These are phyloP conservation scores for Colletotrichum tropicicola DNA, from an alignment of 2,329 filamentous ascomycete species.

Conservation along the genomic window DNA sequence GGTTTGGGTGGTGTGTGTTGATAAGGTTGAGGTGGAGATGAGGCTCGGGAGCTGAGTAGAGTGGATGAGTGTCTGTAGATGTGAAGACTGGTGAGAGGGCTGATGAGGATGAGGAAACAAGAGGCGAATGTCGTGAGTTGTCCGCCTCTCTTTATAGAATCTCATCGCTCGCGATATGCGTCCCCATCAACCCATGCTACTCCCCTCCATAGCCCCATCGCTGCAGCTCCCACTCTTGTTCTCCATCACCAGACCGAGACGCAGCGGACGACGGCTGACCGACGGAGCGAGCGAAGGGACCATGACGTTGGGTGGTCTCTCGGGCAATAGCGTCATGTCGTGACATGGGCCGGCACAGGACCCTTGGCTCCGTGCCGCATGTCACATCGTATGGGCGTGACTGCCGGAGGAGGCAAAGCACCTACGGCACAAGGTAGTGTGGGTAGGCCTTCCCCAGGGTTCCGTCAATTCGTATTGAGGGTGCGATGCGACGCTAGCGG, in stretches of 20 bases:
- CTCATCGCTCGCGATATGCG: not conserved
- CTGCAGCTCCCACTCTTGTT: not conserved
- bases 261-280: too few species aligned
- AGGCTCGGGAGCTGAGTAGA: not conserved
- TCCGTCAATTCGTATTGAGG: slow-evolving; percentile 22
- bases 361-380: slow-evolving; percentile 15
- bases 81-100: slow-evolving; percentile 19
- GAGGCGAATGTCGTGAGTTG: not conserved
- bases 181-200: not conserved
- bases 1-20: slow-evolving; percentile 45
- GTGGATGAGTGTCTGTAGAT: not conserved
- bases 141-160: slow-evolving; percentile 18
- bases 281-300: slow-evolving; percentile 41
- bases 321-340: slow-evolving; percentile 59
- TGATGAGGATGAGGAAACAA: slow-evolving; percentile 10
- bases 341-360: slow-evolving; percentile 11
- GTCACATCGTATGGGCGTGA: slow-evolving; percentile 23
- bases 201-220: not conserved
- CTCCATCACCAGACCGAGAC: slow-evolving; percentile 22
- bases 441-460: slow-evolving; percentile 12
- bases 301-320: slow-evolving; percentile 71
- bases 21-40: not conserved
- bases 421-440: too few species aligned
- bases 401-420: slow-evolving; percentile 7
- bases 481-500: slow-evolving; percentile 7